Percentiles rank a stretch among this genome's conserved stretches.
Evolutionary conservation across 1,139 yeast species (phyloP).

Genomic region (Magnusiomyces clavatus): DNA sequence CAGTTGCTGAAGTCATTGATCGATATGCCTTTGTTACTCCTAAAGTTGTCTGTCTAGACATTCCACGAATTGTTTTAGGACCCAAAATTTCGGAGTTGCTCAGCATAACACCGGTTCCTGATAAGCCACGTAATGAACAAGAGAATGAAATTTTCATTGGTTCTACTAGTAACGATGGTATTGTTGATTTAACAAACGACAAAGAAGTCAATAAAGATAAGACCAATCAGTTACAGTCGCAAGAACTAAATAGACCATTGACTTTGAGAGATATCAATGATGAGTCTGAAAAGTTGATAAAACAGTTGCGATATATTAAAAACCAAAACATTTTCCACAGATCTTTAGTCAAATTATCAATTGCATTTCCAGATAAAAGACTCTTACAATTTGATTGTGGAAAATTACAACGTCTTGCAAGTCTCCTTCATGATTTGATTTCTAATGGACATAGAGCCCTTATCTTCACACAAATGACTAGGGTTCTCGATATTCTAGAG

Average conservation of each 20-base stretch:
- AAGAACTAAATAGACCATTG: conserved; percentile 2
- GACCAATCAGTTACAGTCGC: conserved; percentile 2
- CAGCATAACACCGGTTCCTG: background rate
- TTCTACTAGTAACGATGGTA: conserved; percentile 1
- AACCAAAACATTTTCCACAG: conserved; percentile 58
- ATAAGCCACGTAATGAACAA: background rate
- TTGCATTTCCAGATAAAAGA: conserved; percentile 94
- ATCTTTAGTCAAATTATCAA: conserved; percentile 77
- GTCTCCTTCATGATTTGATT: conserved; percentile 64
- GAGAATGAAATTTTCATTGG: background rate
- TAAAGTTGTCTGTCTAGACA: conserved; percentile 67
- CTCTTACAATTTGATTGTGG: conserved; percentile 95
- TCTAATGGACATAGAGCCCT: conserved; percentile 88
- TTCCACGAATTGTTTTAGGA: conserved; percentile 49
- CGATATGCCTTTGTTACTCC: conserved; percentile 87
- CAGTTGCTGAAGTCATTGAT: conserved; percentile 50
- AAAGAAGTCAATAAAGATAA: background rate
- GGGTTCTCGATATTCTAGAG: conserved; percentile 86
- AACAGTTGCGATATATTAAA: conserved; percentile 7
- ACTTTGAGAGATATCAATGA: conserved; percentile 4
- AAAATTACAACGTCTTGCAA: conserved; percentile 78
- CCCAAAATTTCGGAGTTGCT: conserved; percentile 32
- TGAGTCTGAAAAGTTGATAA: conserved; percentile 29
- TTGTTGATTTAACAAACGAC: background rate
- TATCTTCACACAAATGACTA: conserved; percentile 97